Evolutionary conservation across 2,329 filamentous ascomycete genomes (phyloP), one percentile per base, ranked within the genome.

Genomic region (Botrytis galanthina): DNA sequence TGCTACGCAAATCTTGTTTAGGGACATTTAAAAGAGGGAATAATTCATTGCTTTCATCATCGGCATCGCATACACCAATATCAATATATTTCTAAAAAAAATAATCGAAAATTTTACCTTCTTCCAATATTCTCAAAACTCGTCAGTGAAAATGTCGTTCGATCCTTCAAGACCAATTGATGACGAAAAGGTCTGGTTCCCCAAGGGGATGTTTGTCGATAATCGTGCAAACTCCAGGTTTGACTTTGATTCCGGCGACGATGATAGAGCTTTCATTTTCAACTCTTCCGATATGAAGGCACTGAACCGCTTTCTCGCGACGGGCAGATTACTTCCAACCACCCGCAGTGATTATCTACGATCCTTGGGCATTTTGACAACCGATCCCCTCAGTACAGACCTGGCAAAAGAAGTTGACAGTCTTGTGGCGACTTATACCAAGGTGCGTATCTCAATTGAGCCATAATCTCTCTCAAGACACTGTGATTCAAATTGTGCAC

Each of bases 221-320:
- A 68, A 68, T 20, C 64, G 48, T n/a, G 29, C 26, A 4, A 57
- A 68, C 20, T 68, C 64, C 26, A 57, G 5, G 10, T 68, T 68
- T 68, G 46, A 4, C 4, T 42, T 42, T 63, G 48, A 57, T n/a
- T 9, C 48, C 26, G 14, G 14, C 10, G 64, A 68, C 18, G 64
- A 68, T 32, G 64, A 68, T 3, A 68, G 64, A 32, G 46, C 64
- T 68, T 68, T 68, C 16, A 37, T 68, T 22, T 57, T 68, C 26
- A 42, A 68, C 32, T 68, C 64, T 20, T 68, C 64, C 0, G 64
- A 68, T 7, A 68, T 57, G 48, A 68, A 68, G 35, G 64, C 64
- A 2, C 18, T 57, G 16, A 68, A 68, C 26, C 46, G 48, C 2
- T 68, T 68, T 12, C n/a, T 68, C 10, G 64, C 26, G 3, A 68